A percentile compares a stretch with the other conserved stretches of the same genome.
Conservation (phyloP, 179 eudicot species). For the Beta macrorhiza region DNA sequence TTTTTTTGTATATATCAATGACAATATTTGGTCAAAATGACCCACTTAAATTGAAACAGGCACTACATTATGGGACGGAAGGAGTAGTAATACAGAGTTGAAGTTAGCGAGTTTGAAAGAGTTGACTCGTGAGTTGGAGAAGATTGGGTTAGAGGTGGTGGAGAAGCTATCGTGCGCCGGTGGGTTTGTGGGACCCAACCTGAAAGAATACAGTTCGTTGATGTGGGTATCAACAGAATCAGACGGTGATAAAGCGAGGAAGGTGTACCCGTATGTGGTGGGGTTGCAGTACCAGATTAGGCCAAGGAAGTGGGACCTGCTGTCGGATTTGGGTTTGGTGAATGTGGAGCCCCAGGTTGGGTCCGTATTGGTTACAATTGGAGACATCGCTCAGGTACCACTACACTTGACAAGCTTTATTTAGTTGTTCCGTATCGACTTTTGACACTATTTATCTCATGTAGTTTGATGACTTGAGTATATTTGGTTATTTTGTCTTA, state of each 20-base stretch:
- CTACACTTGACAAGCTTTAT: not conserved
- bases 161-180: conserved; percentile 44
- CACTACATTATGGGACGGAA: too few relatives aligned
- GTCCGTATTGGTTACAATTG: conserved; percentile 70
- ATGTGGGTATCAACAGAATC: conserved; percentile 56
- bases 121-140: conserved; percentile 59
- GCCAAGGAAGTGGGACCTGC: conserved; percentile 39
- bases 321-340: conserved; percentile 65
- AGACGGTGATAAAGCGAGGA: conserved; percentile 37
- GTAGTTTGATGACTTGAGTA: too few relatives aligned
- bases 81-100: conserved; percentile 17
- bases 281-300: conserved; percentile 64
- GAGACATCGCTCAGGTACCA: conserved; percentile 80
- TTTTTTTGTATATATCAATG: too few relatives aligned
- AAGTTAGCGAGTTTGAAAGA: conserved; percentile 39
- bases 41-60: too few relatives aligned
- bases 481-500: too few relatives aligned
- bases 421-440: not conserved
- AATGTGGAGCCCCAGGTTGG: conserved; percentile 51
- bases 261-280: conserved; percentile 69
- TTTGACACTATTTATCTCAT: too few relatives aligned
- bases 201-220: conserved; percentile 30
- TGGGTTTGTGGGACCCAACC: conserved; percentile 33
- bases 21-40: too few relatives aligned
- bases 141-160: conserved; percentile 52